Evolutionary conservation across 805 yeast species (phyloP), one percentile per base, ranked within the genome.

Genomic region (Metschnikowia arizonensis): DNA sequence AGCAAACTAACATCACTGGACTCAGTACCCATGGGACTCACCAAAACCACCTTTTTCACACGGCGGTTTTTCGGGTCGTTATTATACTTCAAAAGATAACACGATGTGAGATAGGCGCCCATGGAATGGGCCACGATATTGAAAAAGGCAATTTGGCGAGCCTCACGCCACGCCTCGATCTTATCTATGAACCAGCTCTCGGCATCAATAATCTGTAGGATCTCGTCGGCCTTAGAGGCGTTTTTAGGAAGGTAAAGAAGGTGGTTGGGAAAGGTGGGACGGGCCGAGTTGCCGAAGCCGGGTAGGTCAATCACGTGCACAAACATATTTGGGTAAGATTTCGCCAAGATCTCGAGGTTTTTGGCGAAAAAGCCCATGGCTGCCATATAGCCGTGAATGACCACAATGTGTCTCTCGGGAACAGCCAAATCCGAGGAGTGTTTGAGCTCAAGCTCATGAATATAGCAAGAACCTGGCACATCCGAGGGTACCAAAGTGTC

Each of bases 11-110:
- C 46, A 25, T 54, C 53, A 43, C 64, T 68, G 11, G 73, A 60
- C 46, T 70, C 75, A 0, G 75, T 68, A 3, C 75, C 75, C 73
- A 70, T 64, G 3, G 75, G 74, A 50, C 74, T 68, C 4, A 69
- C 71, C 14, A 61, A 44, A 29, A 64, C 54, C 34, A 55, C 61
- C 30, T 50, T 59, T 33, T 45, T 57, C 24, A 58, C 69, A 19
- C 53, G 33, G 10, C 29, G 32, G 1, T 42, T 45, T 15, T 49
- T 48, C 10, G 39, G 30, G 38, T 40, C 19, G 9, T 57, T 56
- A 41, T 66, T 65, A 48, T 67, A 68, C 51, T 70, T 70, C 67
- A 69, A 56, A 18, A 70, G 52, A 49, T 69, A 70, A 48, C 74
- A 68, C 45, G 72, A 57, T 11, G 66, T 53, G 21, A 70, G 51